Evolutionary conservation across 2,329 filamentous ascomycete species (phyloP).

Genomic region (Tolypocladium pustulatum): DNA sequence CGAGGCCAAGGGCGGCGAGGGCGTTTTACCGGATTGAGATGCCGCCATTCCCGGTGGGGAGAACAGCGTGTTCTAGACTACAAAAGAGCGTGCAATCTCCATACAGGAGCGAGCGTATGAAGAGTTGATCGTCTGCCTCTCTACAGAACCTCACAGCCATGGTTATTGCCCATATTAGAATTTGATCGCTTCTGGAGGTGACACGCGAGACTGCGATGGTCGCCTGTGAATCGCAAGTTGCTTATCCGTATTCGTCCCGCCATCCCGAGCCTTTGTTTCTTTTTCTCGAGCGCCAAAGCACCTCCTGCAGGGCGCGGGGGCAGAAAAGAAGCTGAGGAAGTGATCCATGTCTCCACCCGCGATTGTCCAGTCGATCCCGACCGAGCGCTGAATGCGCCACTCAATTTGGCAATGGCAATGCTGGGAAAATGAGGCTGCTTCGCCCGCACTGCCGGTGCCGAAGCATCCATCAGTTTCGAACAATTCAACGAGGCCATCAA

Average conservation of each 20-base stretch:
- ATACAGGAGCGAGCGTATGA: neutral
- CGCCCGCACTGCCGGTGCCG: too few species aligned
- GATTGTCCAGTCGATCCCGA: neutral
- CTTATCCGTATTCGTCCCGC: neutral
- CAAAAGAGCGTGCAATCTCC: neutral
- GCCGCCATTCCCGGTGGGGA: too few species aligned
- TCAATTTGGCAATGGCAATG: neutral
- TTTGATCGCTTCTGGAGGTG: neutral
- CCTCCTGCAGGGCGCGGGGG: too few species aligned
- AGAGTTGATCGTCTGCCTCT: neutral
- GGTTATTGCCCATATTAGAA: neutral
- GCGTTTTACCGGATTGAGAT: too few species aligned
- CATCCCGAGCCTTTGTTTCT: neutral
- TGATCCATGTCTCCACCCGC: neutral
- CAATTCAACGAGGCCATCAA: too few species aligned
- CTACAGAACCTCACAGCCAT: neutral
- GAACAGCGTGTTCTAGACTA: too few species aligned
- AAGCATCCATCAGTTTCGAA: too few species aligned
- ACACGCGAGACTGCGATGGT: neutral
- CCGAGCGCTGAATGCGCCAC: neutral
- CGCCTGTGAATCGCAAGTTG: neutral
- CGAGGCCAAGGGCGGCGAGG: too few species aligned
- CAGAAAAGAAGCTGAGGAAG: too few species aligned
- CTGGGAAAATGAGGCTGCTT: neutral
- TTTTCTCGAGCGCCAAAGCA: neutral